Conservation (phyloP, 2,329 filamentous ascomycete genomes). For the Zymoseptoria tritici region DNA sequence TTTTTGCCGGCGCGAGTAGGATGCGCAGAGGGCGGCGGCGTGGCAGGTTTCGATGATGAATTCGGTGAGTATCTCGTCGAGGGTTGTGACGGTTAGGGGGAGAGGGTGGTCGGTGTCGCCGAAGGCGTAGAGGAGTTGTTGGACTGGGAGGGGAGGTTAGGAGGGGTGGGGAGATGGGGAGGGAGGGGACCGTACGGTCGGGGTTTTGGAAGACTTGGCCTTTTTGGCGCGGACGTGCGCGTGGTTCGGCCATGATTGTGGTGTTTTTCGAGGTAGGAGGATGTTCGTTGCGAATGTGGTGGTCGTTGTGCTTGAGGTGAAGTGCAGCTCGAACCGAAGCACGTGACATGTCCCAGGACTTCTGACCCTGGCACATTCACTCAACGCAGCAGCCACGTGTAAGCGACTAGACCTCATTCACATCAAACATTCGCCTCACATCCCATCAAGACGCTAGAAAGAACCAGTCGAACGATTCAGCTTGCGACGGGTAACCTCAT, state of each 20-base stretch:
- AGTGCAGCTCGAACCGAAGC: neutral
- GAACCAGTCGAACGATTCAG: neutral
- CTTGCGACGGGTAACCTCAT: neutral
- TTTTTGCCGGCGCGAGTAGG: conserved; percentile 84
- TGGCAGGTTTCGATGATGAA: conserved; percentile 93
- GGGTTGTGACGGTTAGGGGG: conserved; percentile 72
- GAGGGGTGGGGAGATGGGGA: neutral
- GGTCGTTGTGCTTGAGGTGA: neutral
- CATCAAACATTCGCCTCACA: neutral
- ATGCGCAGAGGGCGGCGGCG: conserved; percentile 75
- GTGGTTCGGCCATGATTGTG: conserved; percentile 40
- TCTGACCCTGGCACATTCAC: neutral
- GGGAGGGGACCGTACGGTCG: neutral
- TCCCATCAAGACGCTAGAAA: neutral
- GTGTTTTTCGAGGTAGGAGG: neutral
- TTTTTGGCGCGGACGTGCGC: conserved; percentile 41
- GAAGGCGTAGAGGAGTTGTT: conserved; percentile 67
- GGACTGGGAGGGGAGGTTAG: conserved; percentile 8
- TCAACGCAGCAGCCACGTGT: neutral
- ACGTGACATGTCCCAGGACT: neutral
- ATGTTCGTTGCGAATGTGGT: neutral
- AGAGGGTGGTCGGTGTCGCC: conserved; percentile 67
- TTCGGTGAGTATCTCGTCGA: conserved; percentile 94
- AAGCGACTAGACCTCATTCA: neutral
- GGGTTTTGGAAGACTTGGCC: conserved; percentile 38